phyloP scores from a whole-genome alignment of 2,329 filamentous ascomycete genomes.

The Talaromyces marneffei region DNA sequence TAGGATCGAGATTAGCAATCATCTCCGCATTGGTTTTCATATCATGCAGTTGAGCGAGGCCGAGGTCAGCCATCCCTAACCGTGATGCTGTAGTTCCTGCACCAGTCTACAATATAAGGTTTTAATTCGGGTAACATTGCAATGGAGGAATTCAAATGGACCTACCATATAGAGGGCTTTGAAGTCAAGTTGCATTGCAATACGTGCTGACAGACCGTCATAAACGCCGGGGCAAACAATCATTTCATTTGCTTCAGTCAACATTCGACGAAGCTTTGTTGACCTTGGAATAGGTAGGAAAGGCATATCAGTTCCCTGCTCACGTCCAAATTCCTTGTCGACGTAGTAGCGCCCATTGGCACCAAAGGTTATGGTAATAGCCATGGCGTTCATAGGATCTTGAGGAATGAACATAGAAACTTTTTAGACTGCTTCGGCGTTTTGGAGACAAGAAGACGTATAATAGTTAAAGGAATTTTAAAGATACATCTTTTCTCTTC shows the following conservation, averaged over 20 bases:
- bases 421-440: neutral
- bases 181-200: constrained; percentile 10
- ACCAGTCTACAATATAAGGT: constrained; percentile 37
- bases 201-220: constrained; percentile 45
- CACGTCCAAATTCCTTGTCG: neutral
- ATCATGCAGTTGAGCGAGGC: constrained; percentile 48
- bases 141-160: neutral
- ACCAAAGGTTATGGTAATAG: constrained; percentile 6
- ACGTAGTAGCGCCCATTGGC: constrained; percentile 4
- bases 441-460: neutral
- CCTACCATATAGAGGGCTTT: neutral
- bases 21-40: constrained; percentile 54
- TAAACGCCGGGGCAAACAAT: constrained; percentile 47
- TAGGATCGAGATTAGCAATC: constrained; percentile 48
- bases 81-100: constrained; percentile 47
- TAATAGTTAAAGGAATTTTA: neutral
- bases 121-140: neutral
- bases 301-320: neutral
- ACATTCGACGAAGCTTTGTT: neutral
- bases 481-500: neutral
- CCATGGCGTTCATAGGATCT: neutral
- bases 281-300: neutral
- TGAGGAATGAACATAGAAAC: neutral
- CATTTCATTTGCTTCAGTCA: constrained; percentile 17
- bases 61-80: constrained; percentile 47